Base-by-base conservation (phyloP, 2,329 filamentous ascomycete species). In the Trichoderma koningii region DNA sequence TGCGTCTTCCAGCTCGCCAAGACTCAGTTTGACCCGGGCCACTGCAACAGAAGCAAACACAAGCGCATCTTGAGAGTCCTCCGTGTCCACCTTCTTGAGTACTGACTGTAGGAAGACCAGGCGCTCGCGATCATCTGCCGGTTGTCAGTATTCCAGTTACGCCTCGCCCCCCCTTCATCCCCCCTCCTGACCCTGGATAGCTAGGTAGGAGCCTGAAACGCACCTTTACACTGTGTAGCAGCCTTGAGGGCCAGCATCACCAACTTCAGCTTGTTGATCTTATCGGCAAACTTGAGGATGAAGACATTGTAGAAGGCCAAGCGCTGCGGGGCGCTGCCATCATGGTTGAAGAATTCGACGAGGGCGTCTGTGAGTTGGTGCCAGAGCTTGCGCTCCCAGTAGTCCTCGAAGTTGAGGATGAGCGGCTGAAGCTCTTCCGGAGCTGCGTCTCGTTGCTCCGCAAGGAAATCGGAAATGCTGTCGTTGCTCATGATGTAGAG, bases 381-480 rank as follows among this genome's bases (percentile, higher is more conserved):
- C 95, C 95, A 99, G 80, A 99, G 86, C 82, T 97, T 97, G 73
- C 94, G 89, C 83, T 99, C 95, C 95, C 95, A 99, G 75, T 88
- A 91, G 76, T 96, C 93, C 82, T 99, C 95, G 70, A 99, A 97
- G 73, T 89, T 87, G 72, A 99, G 85, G 78, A 97, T 91, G 74
- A 91, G 87, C 73, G 89, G 86, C 80, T 97, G 93, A 61, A 96
- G 86, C 77, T 96, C 91, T 71, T 93, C 91, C 60, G 93, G 91
- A 73, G 93, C 91, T 76, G 88, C 83, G 75, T 97, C 92, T 76
- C 93, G 90, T 85, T 96, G 91, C 72, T 96, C 90, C 67, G 88
- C 87, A 69, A 99, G 90, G 81, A 98, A 96, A 78, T 96, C 92
- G 76, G 92, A 86, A 77, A 98, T 95, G 75, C 89, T 87, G 78